Percentiles rank a stretch among this genome's conserved stretches.
phyloP scores from a whole-genome alignment of 1,284 basidiomycete genomes.

The Melampsora larici-populina region DNA sequence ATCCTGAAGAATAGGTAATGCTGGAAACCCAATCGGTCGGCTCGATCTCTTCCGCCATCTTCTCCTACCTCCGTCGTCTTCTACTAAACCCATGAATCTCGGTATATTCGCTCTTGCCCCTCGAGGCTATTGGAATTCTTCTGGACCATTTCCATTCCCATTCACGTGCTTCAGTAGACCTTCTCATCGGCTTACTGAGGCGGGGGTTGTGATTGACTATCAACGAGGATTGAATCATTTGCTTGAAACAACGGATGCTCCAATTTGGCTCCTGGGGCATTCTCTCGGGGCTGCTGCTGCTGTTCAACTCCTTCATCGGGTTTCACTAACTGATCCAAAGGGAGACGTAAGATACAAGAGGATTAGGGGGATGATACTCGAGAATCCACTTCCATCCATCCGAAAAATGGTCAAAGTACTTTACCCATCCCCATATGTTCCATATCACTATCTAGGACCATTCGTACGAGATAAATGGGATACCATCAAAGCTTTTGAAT shows the following conservation, averaged over 20 bases:
- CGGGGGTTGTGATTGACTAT: background rate
- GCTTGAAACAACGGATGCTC: background rate
- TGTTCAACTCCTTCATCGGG: background rate
- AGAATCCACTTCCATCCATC: slow-evolving; percentile 22
- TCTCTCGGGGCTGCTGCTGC: slow-evolving; percentile 21
- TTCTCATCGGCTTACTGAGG: background rate
- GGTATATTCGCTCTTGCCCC: slow-evolving; percentile 7
- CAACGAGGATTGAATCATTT: background rate
- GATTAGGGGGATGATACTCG: slow-evolving; percentile 14
- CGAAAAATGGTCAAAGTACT: slow-evolving; percentile 17
- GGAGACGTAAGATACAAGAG: background rate
- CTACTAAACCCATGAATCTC: background rate
- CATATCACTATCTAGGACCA: slow-evolving; percentile 12
- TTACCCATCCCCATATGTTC: slow-evolving; percentile 8
- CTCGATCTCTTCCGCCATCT: slow-evolving; percentile 12
- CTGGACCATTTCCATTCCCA: slow-evolving; percentile 23
- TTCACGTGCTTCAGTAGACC: slow-evolving; percentile 2
- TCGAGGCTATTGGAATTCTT: slow-evolving; percentile 22
- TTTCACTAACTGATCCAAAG: background rate
- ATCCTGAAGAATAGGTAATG: background rate
- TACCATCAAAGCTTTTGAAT: background rate
- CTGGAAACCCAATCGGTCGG: slow-evolving; percentile 20
- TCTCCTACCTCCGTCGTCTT: background rate
- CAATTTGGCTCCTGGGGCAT: slow-evolving; percentile 11
- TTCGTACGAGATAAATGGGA: slow-evolving; percentile 11